Evolutionary conservation across 1,284 basidiomycete genomes (phyloP).

Genomic region (Puccinia coronata): DNA sequence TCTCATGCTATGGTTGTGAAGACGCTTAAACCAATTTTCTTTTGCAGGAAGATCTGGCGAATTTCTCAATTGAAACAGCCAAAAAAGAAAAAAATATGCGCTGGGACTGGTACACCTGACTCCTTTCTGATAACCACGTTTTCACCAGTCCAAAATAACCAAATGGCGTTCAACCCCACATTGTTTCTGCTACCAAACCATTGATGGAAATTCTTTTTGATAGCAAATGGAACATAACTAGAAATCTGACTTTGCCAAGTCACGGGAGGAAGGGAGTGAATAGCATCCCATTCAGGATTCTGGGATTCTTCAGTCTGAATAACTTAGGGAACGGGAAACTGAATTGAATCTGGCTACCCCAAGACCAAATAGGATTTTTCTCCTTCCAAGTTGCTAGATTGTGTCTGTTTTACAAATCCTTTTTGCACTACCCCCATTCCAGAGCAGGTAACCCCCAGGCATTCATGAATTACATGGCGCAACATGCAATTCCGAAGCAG

Average conservation of each 20-base stretch:
- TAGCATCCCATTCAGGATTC: constrained; percentile 85
- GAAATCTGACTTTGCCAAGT: constrained; percentile 91
- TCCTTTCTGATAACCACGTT: neutral
- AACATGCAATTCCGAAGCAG: constrained; percentile 69
- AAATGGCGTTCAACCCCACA: neutral
- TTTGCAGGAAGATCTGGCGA: constrained; percentile 72
- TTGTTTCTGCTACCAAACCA: neutral
- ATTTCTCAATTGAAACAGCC: constrained; percentile 84
- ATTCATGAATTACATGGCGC: constrained; percentile 67
- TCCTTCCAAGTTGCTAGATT: constrained; percentile 80
- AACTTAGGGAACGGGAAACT: constrained; percentile 88
- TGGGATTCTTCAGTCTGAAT: constrained; percentile 80
- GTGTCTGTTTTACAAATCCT: constrained; percentile 86
- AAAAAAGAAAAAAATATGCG: constrained; percentile 95
- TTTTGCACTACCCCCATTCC: constrained; percentile 79
- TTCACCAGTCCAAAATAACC: neutral
- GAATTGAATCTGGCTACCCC: neutral
- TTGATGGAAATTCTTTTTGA: constrained; percentile 24
- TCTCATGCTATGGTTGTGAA: constrained; percentile 92
- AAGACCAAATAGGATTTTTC: neutral
- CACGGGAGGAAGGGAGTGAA: constrained; percentile 82
- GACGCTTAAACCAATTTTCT: constrained; percentile 81
- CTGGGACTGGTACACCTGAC: constrained; percentile 75
- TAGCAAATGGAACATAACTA: constrained; percentile 97
- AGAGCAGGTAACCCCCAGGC: constrained; percentile 68